Base-by-base conservation (phyloP, 306 rosid genomes). In the Casuarina glauca region DNA sequence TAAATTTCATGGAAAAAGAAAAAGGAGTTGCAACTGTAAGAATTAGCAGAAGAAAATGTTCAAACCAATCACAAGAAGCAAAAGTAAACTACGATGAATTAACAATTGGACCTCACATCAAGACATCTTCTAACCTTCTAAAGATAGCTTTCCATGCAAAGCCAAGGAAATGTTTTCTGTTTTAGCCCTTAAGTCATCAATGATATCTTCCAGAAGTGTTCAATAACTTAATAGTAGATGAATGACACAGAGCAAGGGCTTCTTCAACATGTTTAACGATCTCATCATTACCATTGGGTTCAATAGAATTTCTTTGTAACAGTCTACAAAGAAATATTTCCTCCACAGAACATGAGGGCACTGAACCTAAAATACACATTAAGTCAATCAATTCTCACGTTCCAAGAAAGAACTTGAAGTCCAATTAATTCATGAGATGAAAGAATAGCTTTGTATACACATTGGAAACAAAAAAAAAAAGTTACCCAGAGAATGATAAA, bases 261-360 rank as follows among this genome's bases (percentile, higher is more conserved):
- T 88, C 86, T 82, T 89, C 93, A 63, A 93, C 90, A 77, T 74
- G 85, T 61, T 76, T 82, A 61, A 57, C 53, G 66, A 86, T 76
- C 64, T 79, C 90, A 74, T 78, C 80, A 49, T 58, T 82, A 75
- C 69, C 78, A 78, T 52, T 78, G 69, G 84, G 86, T 85, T 91
- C 89, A 71, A 88, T 52, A 63, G 86, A 84, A 81, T 87, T 93
- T 83, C 76, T 90, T 83, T 89, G 93, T 82, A 93, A 74, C 80
- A 95, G 82, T 81, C 90, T 93, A 76, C 93, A 92, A 64, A 95
- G 96, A 87, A 95, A 91, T 82, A 90, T 83, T 79, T 91, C 93
- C 79, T 92, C 97, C 20, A 74, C 93, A 20, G 91, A 87, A 84
- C 97, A 88, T 19, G 75, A 75, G 72, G 94, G 93, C 78, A 89